phyloP scores from a whole-genome alignment of 257 asterid genomes.

The Solanum bulbocastanum region DNA sequence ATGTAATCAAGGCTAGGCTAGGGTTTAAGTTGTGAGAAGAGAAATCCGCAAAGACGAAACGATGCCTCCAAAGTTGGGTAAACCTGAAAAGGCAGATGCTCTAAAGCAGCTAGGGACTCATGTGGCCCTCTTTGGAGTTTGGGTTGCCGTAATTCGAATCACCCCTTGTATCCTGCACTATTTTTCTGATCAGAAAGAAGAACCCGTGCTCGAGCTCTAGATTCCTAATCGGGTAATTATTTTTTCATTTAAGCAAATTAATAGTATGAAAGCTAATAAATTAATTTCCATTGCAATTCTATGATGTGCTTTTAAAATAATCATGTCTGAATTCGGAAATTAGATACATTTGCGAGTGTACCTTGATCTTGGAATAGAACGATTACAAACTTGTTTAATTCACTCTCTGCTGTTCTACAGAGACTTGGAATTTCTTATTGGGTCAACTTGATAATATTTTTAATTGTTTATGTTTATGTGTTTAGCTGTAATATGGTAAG shows the following conservation, averaged over 20 bases:
- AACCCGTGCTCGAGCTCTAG: conserved; percentile 51
- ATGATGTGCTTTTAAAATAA: not conserved
- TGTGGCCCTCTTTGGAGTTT: conserved; percentile 60
- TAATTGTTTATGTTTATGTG: not conserved
- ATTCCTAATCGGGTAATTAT: not conserved
- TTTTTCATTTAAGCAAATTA: not conserved
- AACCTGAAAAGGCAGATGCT: conserved; percentile 85
- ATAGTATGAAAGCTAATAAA: not conserved
- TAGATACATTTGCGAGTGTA: not conserved
- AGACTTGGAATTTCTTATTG: not conserved
- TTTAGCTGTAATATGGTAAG: not conserved
- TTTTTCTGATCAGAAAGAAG: conserved; percentile 52
- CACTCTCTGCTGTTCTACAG: not conserved
- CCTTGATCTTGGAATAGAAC: not conserved
- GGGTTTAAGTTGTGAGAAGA: conserved; percentile 13
- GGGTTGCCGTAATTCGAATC: conserved; percentile 70
- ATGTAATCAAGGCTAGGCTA: conserved; percentile 1
- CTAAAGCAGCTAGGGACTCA: conserved; percentile 78
- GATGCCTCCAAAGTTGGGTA: conserved; percentile 78
- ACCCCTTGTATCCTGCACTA: conserved; percentile 68
- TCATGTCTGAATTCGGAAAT: not conserved
- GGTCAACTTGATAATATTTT: not conserved
- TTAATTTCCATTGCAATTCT: not conserved
- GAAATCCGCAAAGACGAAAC: not conserved
- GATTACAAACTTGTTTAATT: not conserved